Evolutionary conservation across 1,284 basidiomycete genomes (phyloP), one percentile per base, ranked within the genome.

Genomic region (Dichomitus squalens): DNA sequence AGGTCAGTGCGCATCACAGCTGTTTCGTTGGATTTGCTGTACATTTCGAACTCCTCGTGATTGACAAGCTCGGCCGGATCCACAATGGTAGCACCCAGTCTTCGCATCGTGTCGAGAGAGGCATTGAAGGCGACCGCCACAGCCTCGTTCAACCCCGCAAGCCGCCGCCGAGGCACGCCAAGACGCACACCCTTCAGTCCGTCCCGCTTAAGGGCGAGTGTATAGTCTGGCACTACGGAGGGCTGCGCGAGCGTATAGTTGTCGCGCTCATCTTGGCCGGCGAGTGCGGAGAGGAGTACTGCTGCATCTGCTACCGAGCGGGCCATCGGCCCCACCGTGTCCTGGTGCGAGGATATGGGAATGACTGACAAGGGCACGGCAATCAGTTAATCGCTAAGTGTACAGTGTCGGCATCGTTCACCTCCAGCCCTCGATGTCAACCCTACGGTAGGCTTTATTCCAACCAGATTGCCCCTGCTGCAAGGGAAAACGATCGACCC

Each of bases 401-500:
- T n/a, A n/a, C n/a, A 16, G 14, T 16, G 23, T 25, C 21, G 8
- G n/a, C 2, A 4, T 9, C 12, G 49, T 67, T 40, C 53, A 80
- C 79, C 78, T 62, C 76, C 80, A 7, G 79, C 74, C 33, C 82
- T 71, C 29, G 77, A 79, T 3, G 79, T 81, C 12, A 82, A 64
- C 2, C 81, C 81, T 0, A 82, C 73, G 6, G 80, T 82, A 3
- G 81, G 79, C 66, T 81, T 81, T 51, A 82, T 77, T 1, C 81
- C 81, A 3, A 81, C 79, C 3, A 81, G 55, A 47, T 80, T 81
- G 50, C 76, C 75, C 25, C 64, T 64, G 46, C 72, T 74, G 54
- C 76, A 66, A 8, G 70, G 74, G 43, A 78, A 80, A 8, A 77
- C 77, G 52, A 87, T 86, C 53, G 83, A 85, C 5, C 85, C 84